phyloP scores from a whole-genome alignment of 2,329 filamentous ascomycete genomes.

The Zymoseptoria brevis region DNA sequence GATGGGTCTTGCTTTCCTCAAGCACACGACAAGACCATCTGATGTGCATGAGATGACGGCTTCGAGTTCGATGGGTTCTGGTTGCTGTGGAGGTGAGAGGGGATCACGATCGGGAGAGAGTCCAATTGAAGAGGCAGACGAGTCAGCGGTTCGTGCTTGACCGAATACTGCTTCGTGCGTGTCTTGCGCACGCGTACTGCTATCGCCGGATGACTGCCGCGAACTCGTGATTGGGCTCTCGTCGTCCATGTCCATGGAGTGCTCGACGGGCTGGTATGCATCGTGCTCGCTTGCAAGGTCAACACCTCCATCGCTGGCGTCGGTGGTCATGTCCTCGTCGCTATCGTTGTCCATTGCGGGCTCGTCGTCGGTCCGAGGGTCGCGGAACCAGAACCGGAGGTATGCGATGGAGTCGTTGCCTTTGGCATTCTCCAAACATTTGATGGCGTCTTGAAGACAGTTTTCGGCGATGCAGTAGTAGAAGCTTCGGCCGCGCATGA shows the following conservation, averaged over 20 bases:
- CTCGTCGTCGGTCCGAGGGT: slow-evolving; percentile 52
- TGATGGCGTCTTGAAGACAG: slow-evolving; percentile 67
- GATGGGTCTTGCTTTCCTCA: slow-evolving; percentile 64
- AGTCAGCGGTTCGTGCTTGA: slow-evolving; percentile 30
- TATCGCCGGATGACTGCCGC: slow-evolving; percentile 41
- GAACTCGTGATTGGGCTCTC: slow-evolving; percentile 13
- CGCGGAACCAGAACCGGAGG: slow-evolving; percentile 74
- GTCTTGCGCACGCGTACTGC: slow-evolving; percentile 32
- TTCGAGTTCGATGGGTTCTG: slow-evolving; percentile 61
- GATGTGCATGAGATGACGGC: slow-evolving; percentile 89
- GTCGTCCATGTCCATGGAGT: slow-evolving; percentile 14
- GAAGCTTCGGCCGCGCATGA: slow-evolving; percentile 70
- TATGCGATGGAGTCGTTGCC: slow-evolving; percentile 88
- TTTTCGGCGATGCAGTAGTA: slow-evolving; percentile 78
- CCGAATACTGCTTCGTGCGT: slow-evolving; percentile 41
- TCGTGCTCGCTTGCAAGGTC: slow-evolving; percentile 33
- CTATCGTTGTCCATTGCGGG: slow-evolving; percentile 30
- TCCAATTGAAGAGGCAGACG: slow-evolving; percentile 27
- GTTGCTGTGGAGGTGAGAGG: slow-evolving; percentile 9
- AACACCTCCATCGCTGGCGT: slow-evolving; percentile 43
- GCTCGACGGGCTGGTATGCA: slow-evolving; percentile 8
- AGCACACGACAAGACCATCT: slow-evolving; percentile 74
- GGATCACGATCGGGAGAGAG: slow-evolving; percentile 23
- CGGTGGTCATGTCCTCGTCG: slow-evolving; percentile 42
- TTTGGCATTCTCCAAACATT: slow-evolving; percentile 76